A percentile compares a stretch with the other conserved stretches of the same genome.
Conservation (phyloP, 1,139 yeast genomes). For the Zygosaccharomyces pseudobailii region DNA sequence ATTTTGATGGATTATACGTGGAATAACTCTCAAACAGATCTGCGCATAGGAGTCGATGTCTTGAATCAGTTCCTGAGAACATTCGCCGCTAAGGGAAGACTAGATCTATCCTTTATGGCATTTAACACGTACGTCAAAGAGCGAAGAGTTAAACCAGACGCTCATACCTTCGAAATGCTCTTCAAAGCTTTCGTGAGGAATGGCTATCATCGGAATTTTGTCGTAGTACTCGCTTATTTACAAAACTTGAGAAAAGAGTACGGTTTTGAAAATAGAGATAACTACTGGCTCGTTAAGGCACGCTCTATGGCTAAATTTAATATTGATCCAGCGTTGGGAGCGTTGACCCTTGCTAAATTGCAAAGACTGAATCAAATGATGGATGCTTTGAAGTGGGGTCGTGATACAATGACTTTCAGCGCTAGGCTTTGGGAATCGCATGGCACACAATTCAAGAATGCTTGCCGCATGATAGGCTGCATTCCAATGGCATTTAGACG, state of each 20-base stretch:
- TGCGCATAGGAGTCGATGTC: slow-evolving; percentile 19
- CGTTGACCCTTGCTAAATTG: slow-evolving; percentile 5
- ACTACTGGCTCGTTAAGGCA: slow-evolving; percentile 28
- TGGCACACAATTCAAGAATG: slow-evolving; percentile 10
- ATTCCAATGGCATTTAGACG: slow-evolving; percentile 15
- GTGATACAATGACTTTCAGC: slow-evolving; percentile 7
- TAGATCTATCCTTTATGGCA: slow-evolving; percentile 34
- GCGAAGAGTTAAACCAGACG: slow-evolving; percentile 28
- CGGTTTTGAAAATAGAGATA: slow-evolving; percentile 12
- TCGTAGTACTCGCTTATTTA: slow-evolving; percentile 19
- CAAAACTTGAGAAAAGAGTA: slow-evolving; percentile 7
- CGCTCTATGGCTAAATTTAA: slow-evolving; percentile 19
- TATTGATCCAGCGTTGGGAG: slow-evolving; percentile 8
- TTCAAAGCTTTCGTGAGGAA: slow-evolving; percentile 35
- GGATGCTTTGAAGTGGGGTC: slow-evolving; percentile 8
- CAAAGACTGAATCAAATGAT: slow-evolving; percentile 8
- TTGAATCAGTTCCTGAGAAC: slow-evolving; percentile 31
- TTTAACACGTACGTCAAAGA: slow-evolving; percentile 29
- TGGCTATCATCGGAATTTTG: slow-evolving; percentile 31
- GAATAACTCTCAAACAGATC: slow-evolving; percentile 10
- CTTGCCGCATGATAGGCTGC: slow-evolving; percentile 25
- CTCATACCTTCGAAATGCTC: slow-evolving; percentile 31
- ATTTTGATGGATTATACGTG: slow-evolving; percentile 18
- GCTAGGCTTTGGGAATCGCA: slow-evolving; percentile 20
- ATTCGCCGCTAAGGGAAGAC: slow-evolving; percentile 33